Evolutionary conservation across 1,284 basidiomycete genomes (phyloP).

Genomic region (Pseudozyma thailandica): DNA sequence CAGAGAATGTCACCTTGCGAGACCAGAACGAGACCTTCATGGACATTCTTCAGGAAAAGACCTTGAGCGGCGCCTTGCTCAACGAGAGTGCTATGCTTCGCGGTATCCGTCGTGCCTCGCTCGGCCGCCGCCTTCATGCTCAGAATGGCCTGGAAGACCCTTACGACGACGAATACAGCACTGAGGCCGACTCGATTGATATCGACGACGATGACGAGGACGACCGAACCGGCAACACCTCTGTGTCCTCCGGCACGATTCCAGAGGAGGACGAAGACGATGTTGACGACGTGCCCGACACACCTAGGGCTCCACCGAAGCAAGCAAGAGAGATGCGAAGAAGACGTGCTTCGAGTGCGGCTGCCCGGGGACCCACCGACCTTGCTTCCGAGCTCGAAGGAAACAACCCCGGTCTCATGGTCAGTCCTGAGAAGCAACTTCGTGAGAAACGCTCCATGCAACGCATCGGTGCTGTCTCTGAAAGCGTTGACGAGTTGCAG

Average conservation of each 20-base stretch:
- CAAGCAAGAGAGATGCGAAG: constrained; percentile 16
- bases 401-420: constrained; percentile 72
- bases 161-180: constrained; percentile 38
- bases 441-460: constrained; percentile 59
- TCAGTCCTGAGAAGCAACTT: constrained; percentile 21
- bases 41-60: constrained; percentile 60
- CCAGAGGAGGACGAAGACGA: constrained; percentile 51
- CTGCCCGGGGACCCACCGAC: constrained; percentile 13
- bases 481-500: constrained; percentile 46
- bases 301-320: constrained; percentile 34
- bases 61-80: constrained; percentile 55
- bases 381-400: constrained; percentile 82
- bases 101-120: constrained; percentile 31
- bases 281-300: constrained; percentile 58
- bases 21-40: constrained; percentile 58
- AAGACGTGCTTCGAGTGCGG: constrained; percentile 16
- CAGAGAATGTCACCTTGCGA: constrained; percentile 42
- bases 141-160: constrained; percentile 28
- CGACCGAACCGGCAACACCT: constrained; percentile 10
- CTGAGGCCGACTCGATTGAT: constrained; percentile 28
- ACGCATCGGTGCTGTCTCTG: constrained; percentile 38
- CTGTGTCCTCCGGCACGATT: constrained; percentile 28
- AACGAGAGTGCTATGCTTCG: constrained; percentile 55
- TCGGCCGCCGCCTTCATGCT: constrained; percentile 21
- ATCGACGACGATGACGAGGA: constrained; percentile 29